Evolutionary conservation across 164 flowering plant genomes (phyloP), one percentile per base, ranked within the genome.

Genomic region (Annona cherimola): DNA sequence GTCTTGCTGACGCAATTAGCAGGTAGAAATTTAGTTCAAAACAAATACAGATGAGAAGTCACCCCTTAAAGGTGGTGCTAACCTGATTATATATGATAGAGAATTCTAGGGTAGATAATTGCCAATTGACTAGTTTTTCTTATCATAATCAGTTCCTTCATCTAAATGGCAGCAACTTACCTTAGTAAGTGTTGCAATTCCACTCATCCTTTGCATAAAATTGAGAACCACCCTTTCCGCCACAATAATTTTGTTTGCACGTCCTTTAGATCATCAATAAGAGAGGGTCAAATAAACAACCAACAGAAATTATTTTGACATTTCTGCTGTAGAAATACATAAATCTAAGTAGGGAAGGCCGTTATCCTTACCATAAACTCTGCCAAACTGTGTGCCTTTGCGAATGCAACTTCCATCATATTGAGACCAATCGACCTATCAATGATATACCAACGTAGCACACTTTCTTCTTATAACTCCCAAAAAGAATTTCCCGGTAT

Each of bases 171-270:
- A 50, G 57, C 57, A 50, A 50, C 9, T 50, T 50, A 91, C 98
- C 94, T 91, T 89, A 20, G 97, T 93, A 60, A 91, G 79, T 54
- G 97, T 91, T 50, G 98, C 97, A 66, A 91, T 89, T 73, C 99
- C 99, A 74, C 99, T 93, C 96, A 95, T 95, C 79, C 99, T 86
- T 80, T 95, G 99, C 97, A 95, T 91, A 83, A 95, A 95, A 77
- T 93, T 91, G 41, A 95, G 89, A 43, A 83, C 99, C 77, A 95
- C 92, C 74, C 98, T 85, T 84, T 95, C 98, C 73, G 92, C 98
- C 16, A 90, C 85, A 74, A 92, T 87, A 71, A 94, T 90, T 71
- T 80, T 88, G 81, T 90, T 91, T 12, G 99, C 99, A 54, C 83
- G 73, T 61, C 98, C 99, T 95, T 83, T 81, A 79, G 68, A 76